Conservation (phyloP, 108 stramenopile genomes). For the Cyclotella sp. region DNA sequence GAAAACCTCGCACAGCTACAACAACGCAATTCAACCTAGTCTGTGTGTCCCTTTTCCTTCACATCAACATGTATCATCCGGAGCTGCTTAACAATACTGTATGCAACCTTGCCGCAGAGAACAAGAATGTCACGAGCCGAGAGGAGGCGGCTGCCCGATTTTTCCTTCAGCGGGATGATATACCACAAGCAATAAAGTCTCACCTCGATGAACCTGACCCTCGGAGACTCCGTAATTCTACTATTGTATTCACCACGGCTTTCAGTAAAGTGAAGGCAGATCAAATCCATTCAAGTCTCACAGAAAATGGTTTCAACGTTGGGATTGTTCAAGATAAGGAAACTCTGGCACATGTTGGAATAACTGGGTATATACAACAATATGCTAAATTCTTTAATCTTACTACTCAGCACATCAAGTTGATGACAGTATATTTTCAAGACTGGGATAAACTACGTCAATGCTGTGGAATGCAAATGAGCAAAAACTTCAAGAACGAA, state of each 20-base stretch:
- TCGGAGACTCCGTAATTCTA: neutral
- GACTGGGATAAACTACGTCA: slow-evolving; percentile 1
- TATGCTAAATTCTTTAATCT: neutral
- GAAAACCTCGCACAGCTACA: neutral
- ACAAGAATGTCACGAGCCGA: too few relatives aligned
- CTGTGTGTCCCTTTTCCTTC: slow-evolving; percentile 23
- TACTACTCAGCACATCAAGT: neutral
- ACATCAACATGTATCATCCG: neutral
- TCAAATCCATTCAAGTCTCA: neutral
- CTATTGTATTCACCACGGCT: slow-evolving; percentile 5
- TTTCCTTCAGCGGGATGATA: too few relatives aligned
- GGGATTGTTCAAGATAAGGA: slow-evolving; percentile 6
- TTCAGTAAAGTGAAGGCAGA: neutral
- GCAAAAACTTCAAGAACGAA: slow-evolving; percentile 13
- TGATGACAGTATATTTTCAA: slow-evolving; percentile 8
- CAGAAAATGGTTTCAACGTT: neutral
- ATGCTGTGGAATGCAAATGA: too few relatives aligned
- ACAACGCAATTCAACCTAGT: too few relatives aligned
- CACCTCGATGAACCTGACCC: neutral
- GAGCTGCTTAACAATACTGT: neutral
- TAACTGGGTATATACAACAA: too few relatives aligned
- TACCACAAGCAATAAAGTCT: too few relatives aligned
- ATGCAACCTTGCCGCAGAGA: slow-evolving; percentile 1
- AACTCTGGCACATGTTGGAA: too few relatives aligned
- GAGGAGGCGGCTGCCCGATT: neutral